Percentiles rank a stretch among this genome's conserved stretches.
phyloP scores from a whole-genome alignment of 768 basidiomycete species.

The Paxillus involutus region DNA sequence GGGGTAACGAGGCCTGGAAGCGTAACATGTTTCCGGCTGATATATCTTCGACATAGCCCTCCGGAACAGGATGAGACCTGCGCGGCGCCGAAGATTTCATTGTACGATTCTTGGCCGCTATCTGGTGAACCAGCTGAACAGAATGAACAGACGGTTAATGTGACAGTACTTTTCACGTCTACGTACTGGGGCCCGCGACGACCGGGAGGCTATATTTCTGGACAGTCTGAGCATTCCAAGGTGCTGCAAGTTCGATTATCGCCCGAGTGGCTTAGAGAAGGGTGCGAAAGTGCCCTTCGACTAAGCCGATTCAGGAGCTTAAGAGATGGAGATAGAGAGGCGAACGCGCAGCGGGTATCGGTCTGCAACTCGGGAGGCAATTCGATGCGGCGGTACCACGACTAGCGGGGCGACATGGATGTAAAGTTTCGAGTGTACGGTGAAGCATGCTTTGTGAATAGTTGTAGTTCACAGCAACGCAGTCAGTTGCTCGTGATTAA shows the following conservation, averaged over 20 bases:
- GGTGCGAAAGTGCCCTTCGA: not conserved
- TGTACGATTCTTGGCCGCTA: conserved; percentile 27
- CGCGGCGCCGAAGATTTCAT: conserved; percentile 31
- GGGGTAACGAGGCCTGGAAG: conserved; percentile 70
- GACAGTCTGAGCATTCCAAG: conserved; percentile 20
- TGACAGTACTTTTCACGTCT: not conserved
- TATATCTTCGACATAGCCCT: conserved; percentile 53
- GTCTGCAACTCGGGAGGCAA: not conserved
- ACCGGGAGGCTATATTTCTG: conserved; percentile 14
- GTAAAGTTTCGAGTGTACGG: not conserved
- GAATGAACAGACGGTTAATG: not conserved
- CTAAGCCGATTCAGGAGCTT: conserved; percentile 4
- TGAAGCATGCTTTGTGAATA: not conserved
- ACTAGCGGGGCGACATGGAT: not conserved
- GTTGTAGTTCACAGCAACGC: no score
- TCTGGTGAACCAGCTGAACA: conserved; percentile 17
- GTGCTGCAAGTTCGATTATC: not conserved
- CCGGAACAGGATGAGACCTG: conserved; percentile 34
- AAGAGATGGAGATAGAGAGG: conserved; percentile 17
- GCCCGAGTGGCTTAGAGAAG: not conserved
- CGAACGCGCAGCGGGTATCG: not conserved
- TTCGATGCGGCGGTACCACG: not conserved
- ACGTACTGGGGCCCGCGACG: conserved; percentile 16
- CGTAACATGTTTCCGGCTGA: conserved; percentile 68
- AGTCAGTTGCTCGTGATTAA: not conserved